phyloP scores from a whole-genome alignment of 257 asterid genomes.

The Mitragyna speciosa region DNA sequence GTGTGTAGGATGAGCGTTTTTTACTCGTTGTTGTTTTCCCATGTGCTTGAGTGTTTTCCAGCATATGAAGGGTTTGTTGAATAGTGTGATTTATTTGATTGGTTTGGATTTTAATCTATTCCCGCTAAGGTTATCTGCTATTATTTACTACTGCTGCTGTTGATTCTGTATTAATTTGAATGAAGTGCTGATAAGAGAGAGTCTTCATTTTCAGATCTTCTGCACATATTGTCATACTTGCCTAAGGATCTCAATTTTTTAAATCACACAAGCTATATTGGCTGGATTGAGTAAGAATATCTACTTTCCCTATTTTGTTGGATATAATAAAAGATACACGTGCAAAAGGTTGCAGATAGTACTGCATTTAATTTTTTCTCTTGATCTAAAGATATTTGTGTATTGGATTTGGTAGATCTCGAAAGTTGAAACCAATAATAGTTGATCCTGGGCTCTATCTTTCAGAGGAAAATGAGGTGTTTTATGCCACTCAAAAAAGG shows the following conservation, averaged over 20 bases:
- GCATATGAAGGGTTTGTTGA: neutral
- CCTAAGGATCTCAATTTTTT: slow-evolving; percentile 90
- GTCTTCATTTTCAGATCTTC: slow-evolving; percentile 68
- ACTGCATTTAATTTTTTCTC: neutral
- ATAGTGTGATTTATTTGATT: neutral
- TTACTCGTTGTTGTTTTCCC: neutral
- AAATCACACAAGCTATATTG: slow-evolving; percentile 88
- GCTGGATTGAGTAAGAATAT: slow-evolving; percentile 89
- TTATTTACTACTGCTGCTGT: neutral
- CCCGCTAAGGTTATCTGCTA: neutral
- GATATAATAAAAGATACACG: neutral
- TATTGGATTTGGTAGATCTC: slow-evolving; percentile 43
- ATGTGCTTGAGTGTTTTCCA: neutral
- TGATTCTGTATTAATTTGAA: neutral
- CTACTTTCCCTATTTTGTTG: slow-evolving; percentile 14
- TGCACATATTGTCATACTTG: slow-evolving; percentile 81
- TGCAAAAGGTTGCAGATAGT: neutral
- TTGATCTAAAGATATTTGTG: neutral
- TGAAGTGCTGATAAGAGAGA: slow-evolving; percentile 11
- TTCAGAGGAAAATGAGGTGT: slow-evolving; percentile 58
- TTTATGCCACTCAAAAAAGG: slow-evolving; percentile 82
- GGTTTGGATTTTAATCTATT: neutral
- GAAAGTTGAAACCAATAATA: slow-evolving; percentile 77
- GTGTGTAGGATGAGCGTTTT: neutral
- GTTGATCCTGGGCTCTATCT: slow-evolving; percentile 86